Evolutionary conservation across 495 filamentous ascomycete genomes (phyloP), one percentile per base, ranked within the genome.

Genomic region (Sordaria brevicollis): DNA sequence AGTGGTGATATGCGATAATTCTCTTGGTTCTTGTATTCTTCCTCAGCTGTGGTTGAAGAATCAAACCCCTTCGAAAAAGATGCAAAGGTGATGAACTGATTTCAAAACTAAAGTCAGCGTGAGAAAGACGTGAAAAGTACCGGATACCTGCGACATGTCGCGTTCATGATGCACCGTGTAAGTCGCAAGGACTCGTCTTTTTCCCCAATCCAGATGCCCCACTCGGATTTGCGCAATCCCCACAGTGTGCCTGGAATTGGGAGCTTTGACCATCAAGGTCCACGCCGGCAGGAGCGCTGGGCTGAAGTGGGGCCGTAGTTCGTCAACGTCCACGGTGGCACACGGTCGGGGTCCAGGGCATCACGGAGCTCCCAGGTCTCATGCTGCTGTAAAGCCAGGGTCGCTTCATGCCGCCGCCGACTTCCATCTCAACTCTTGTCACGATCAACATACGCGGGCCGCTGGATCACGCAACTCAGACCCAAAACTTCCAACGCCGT

Each of bases 261-360:
- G 69, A 68, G 69, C 69, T 71, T 49, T 66, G 71, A 65, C 71
- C 71, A 72, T 15, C 49, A 62, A 62, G 49, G 49, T 62, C 49
- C 49, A 57, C 49, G 49, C 49, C 49, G 29, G 43, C 10, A 54
- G 49, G 49, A 29, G 49, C 49, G 5, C 21, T 29, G 49, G 49
- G 49, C 49, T 57, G 49, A 68, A 68, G 25, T 69, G 67, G 68
- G 57, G 57, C 57, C 38, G 68, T 21, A 39, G 33, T 33, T 54
- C 49, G 19, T 65, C 7, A 19, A 19, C 37, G 29, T 39, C 31
- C 39, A 33, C 35, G 19, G 67, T 31, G 29, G n/a, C n/a, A 13
- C 38, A 38, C 35, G 66, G 33, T 67, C 17, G n/a, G n/a, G n/a
- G n/a, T n/a, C n/a, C n/a, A n/a, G n/a, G n/a, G n/a, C 33, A 39